Percentiles rank a stretch among this genome's conserved stretches.
Conservation (phyloP, 2,329 filamentous ascomycete species). For the Talaromyces atroroseus region DNA sequence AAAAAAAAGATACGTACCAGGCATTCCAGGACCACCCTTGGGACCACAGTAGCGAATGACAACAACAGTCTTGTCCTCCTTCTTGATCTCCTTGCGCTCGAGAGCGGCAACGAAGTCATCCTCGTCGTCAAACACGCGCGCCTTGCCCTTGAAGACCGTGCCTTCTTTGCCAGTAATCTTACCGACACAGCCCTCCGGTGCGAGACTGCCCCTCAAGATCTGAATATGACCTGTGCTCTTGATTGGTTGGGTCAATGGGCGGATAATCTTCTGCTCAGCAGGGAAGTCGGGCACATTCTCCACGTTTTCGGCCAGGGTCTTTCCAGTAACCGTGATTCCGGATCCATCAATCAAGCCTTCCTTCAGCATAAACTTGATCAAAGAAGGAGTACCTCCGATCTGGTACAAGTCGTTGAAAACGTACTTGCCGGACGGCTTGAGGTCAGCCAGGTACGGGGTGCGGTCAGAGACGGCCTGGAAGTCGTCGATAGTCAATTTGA, state of each 20-base stretch:
- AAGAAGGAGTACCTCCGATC: conserved; percentile 53
- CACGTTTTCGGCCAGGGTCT: conserved; percentile 55
- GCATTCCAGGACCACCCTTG: conserved; percentile 69
- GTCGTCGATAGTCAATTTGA: conserved; percentile 79
- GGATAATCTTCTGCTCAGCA: conserved; percentile 63
- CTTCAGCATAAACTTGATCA: conserved; percentile 54
- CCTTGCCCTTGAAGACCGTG: conserved; percentile 61
- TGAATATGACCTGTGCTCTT: conserved; percentile 67
- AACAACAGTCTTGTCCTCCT: conserved; percentile 70
- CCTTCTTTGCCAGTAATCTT: conserved; percentile 77
- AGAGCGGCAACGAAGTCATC: conserved; percentile 64
- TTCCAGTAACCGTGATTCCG: conserved; percentile 57
- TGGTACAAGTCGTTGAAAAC: conserved; percentile 55
- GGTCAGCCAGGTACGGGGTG: conserved; percentile 72
- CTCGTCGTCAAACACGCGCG: conserved; percentile 65
- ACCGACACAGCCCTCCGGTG: conserved; percentile 64
- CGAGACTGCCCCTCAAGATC: conserved; percentile 64
- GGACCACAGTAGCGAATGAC: conserved; percentile 71
- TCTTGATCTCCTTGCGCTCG: conserved; percentile 63
- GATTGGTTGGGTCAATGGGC: conserved; percentile 62
- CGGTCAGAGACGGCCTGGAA: conserved; percentile 78
- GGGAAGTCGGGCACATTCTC: conserved; percentile 60
- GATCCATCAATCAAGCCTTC: conserved; percentile 55
- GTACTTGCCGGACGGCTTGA: conserved; percentile 69
- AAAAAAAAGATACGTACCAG: conserved; percentile 23